These are phyloP conservation scores for Aspergillus fijiensis DNA, from an alignment of 2,329 filamentous ascomycete species.

Conservation along the genomic window DNA sequence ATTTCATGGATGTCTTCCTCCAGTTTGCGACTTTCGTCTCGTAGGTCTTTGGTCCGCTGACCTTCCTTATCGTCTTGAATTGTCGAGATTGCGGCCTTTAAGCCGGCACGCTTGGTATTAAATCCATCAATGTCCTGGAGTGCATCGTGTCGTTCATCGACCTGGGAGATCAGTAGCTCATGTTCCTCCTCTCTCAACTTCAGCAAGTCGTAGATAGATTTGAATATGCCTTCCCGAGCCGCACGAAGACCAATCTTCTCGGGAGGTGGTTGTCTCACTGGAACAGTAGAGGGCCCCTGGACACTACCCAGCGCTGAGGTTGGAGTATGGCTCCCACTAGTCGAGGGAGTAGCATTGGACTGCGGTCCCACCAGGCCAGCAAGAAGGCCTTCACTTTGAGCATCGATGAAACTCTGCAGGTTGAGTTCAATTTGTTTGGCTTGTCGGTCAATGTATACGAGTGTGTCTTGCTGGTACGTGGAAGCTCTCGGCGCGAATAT, in stretches of 20 bases:
- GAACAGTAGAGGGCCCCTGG: conserved; percentile 37
- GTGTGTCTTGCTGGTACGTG: conserved; percentile 39
- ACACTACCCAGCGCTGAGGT: conserved; percentile 31
- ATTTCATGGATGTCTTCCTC: conserved; percentile 58
- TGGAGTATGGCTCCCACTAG: conserved; percentile 45
- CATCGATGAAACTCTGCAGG: conserved; percentile 60
- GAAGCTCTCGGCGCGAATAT: conserved; percentile 29
- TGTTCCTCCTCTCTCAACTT: conserved; percentile 58
- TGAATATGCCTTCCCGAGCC: conserved; percentile 57
- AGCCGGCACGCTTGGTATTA: conserved; percentile 49
- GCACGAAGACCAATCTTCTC: conserved; percentile 54
- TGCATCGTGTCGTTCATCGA: conserved; percentile 47
- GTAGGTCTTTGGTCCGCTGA: conserved; percentile 46
- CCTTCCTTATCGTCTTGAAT: conserved; percentile 51
- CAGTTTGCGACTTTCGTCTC: conserved; percentile 52
- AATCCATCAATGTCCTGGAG: conserved; percentile 54
- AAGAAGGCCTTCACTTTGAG: conserved; percentile 59
- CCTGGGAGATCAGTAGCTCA: conserved; percentile 48
- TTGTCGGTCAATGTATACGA: conserved; percentile 53
- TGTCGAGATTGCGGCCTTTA: conserved; percentile 52
- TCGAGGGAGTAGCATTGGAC: conserved; percentile 44
- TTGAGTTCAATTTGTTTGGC: conserved; percentile 56
- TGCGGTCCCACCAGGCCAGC: conserved; percentile 46
- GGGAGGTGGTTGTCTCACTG: conserved; percentile 38
- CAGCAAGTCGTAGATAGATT: conserved; percentile 57